Evolutionary conservation across 2,329 filamentous ascomycete genomes (phyloP), one percentile per base, ranked within the genome.

Genomic region (Cercospora sesami): DNA sequence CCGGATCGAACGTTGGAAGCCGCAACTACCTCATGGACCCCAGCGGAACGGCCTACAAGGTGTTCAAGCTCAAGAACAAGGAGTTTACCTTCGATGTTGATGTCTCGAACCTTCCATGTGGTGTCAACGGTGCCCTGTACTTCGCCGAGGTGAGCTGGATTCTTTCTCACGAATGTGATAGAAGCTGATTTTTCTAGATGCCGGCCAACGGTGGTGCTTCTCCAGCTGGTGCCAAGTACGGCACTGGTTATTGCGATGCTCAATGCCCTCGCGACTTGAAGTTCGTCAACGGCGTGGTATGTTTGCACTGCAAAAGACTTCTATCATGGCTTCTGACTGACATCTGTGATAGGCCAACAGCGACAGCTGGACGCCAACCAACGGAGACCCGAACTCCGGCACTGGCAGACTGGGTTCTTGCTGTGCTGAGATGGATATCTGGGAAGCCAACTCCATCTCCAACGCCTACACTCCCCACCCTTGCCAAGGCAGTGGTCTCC

Each of bases 11-110:
- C 71, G 73, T 68, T 69, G 77, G 69, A 73, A 83, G 57, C 80
- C 86, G 90, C 73, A 80, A 89, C 53, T 92, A 90, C 78, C 83
- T 91, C 70, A 86, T 91, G 81, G 84, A 85, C 14, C 62, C 51
- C 4, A 55, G 57, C 12, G 85, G 88, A 55, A 82, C 81, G 72
- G 86, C 85, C 68, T 92, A 92, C 79, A 81, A 90, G 80, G 84
- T 86, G 76, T 89, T 91, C 80, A 84, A 86, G 68, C 82, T 91
- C 67, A 82, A 88, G 64, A 87, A 87, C 79, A 85, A 89, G 75
- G 90, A 92, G 79, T 89, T 92, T 80, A 89, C 88, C 64, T 91
- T 92, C 69, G 89, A 91, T 65, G 89, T 91, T 28, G 90, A 92
- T 76, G 86, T 90, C 55, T 90, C 89, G 48, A 84, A 85, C 73